phyloP scores from a whole-genome alignment of 305 asterid genomes.

The Solanum aculeatissimum region DNA sequence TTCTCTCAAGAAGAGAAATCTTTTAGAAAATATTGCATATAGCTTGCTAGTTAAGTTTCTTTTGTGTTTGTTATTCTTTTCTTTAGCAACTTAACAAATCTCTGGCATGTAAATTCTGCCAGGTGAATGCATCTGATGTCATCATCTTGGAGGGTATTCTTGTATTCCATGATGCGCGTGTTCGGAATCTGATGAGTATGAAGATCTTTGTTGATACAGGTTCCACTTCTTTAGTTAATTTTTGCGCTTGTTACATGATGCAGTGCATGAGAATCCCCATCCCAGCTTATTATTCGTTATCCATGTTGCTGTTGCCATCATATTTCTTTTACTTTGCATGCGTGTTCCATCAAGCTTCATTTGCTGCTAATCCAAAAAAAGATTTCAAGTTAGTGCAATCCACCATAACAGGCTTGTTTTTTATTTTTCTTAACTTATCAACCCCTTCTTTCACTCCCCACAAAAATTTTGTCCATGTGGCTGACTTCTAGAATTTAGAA shows the following conservation, averaged over 20 bases:
- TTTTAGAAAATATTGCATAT: background rate
- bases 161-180: conserved; percentile 86
- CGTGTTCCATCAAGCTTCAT: background rate
- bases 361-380: background rate
- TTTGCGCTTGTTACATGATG: background rate
- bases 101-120: background rate
- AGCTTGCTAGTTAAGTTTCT: background rate
- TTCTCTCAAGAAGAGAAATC: background rate
- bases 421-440: background rate
- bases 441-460: background rate
- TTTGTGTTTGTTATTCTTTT: background rate
- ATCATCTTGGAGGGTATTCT: conserved; percentile 96
- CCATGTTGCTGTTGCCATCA: background rate
- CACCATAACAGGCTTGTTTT: background rate
- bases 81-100: background rate
- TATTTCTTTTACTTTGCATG: background rate
- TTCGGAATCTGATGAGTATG: conserved; percentile 92
- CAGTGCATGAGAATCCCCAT: background rate
- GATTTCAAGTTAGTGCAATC: background rate
- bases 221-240: conserved; percentile 16
- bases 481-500: background rate
- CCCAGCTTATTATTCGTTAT: background rate
- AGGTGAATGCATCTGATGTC: conserved; percentile 98
- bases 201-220: conserved; percentile 98
- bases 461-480: background rate